Conservation (phyloP, 1,284 basidiomycete species). For the Phellopilus nigrolimitatus region DNA sequence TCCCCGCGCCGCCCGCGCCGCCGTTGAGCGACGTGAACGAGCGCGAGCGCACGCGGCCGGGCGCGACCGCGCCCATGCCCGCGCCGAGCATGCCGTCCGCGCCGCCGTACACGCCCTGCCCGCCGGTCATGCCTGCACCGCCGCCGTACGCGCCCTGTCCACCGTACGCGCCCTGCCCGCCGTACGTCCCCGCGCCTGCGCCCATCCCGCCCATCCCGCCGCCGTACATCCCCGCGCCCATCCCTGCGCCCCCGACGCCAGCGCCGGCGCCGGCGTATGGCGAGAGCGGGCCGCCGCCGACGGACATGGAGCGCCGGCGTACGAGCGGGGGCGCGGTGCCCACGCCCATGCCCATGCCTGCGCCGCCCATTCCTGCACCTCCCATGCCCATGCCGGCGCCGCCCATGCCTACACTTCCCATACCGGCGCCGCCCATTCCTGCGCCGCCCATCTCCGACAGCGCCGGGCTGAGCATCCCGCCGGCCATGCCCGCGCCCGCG, state of each 20-base stretch:
- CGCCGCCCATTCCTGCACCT: neutral
- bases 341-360: constrained; percentile 4
- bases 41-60: neutral
- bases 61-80: neutral
- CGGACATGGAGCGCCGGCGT: constrained; percentile 13
- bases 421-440: neutral
- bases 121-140: no score
- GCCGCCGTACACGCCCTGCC: constrained; percentile 8
- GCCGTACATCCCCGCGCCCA: neutral
- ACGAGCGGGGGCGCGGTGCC: constrained; percentile 10
- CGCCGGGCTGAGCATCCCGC: neutral
- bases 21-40: neutral
- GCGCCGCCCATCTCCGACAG: neutral
- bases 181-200: neutral
- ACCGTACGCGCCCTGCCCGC: neutral
- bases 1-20: neutral
- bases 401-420: constrained; percentile 4
- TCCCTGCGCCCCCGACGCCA: neutral
- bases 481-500: neutral
- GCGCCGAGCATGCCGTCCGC: constrained; percentile 3
- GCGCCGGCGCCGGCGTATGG: neutral
- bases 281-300: neutral
- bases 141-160: no score
- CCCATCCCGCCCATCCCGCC: no score
- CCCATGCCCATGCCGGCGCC: constrained; percentile 2